phyloP scores from a whole-genome alignment of 192 early-diverging fungal species.

The Linnemannia schmuckeri region DNA sequence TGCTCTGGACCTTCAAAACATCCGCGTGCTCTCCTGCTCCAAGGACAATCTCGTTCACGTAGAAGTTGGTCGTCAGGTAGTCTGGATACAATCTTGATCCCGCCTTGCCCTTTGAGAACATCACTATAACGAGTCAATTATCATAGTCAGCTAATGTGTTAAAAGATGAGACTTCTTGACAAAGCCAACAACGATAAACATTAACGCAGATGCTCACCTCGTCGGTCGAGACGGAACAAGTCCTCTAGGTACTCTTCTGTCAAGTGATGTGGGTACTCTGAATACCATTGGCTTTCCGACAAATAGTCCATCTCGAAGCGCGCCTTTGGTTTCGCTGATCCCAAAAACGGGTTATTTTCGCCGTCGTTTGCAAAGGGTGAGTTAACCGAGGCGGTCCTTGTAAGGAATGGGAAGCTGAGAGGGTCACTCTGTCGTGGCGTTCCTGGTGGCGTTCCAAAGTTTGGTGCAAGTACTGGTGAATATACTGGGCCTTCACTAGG shows the following conservation, averaged over 20 bases:
- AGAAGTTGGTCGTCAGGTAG: constrained; percentile 82
- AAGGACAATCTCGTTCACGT: constrained; percentile 65
- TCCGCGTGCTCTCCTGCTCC: constrained; percentile 88
- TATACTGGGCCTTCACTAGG: constrained; percentile 1
- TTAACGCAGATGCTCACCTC: constrained; percentile 15
- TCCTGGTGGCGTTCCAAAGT: constrained; percentile 45
- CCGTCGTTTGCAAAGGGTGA: constrained; percentile 15
- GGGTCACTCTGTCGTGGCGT: constrained; percentile 11
- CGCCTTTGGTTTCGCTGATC: constrained; percentile 29
- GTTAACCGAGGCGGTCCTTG: background rate
- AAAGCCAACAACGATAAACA: background rate
- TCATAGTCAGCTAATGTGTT: background rate
- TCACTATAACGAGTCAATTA: constrained; percentile 13
- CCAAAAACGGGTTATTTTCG: constrained; percentile 45
- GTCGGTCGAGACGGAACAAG: constrained; percentile 36
- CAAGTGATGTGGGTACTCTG: constrained; percentile 50
- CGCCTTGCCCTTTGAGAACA: constrained; percentile 33
- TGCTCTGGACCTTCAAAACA: constrained; percentile 81
- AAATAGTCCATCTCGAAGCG: constrained; percentile 48
- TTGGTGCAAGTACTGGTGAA: constrained; percentile 31
- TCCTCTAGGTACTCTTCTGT: constrained; percentile 47
- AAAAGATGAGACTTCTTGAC: background rate
- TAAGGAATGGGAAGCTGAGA: background rate
- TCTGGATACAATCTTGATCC: constrained; percentile 59
- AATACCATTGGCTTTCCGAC: constrained; percentile 55